Conservation (phyloP, 345 rosid species). For the Arabis alpina region DNA sequence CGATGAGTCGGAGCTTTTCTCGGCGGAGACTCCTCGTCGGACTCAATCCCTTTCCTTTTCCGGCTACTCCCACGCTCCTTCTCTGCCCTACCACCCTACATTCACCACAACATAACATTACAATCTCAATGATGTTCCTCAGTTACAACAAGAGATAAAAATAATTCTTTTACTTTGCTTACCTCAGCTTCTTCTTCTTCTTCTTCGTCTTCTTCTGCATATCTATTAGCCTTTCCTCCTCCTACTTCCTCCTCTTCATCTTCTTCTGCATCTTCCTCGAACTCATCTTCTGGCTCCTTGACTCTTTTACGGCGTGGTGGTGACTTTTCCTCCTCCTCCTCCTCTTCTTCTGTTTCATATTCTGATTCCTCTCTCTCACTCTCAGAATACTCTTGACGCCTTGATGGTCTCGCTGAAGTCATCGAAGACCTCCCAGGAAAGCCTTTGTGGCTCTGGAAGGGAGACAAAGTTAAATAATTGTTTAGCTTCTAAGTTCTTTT, state of each 20-base stretch:
- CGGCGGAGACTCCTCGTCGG: conserved; percentile 88
- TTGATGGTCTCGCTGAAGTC: conserved; percentile 55
- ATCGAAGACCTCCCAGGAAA: conserved; percentile 63
- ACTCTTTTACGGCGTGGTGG: conserved; percentile 53
- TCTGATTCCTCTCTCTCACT: conserved; percentile 96
- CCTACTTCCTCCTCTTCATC: conserved; percentile 56
- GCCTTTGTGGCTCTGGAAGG: conserved; percentile 69
- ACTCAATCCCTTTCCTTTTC: conserved; percentile 81
- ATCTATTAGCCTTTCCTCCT: conserved; percentile 55
- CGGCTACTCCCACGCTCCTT: conserved; percentile 57
- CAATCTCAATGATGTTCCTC: conserved; percentile 18
- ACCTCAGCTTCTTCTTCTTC: conserved; percentile 62
- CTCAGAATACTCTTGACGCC: conserved; percentile 82
- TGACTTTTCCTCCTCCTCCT: conserved; percentile 68
- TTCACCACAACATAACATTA: conserved; percentile 17
- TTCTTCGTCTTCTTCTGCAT: conserved; percentile 77
- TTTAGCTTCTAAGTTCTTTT: not conserved
- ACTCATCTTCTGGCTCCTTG: conserved; percentile 79
- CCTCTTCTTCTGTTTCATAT: conserved; percentile 90
- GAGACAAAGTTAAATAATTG: conserved; percentile 3
- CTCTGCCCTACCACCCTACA: conserved; percentile 65
- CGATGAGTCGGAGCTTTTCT: conserved; percentile 77
- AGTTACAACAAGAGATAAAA: not conserved
- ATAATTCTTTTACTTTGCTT: conserved; percentile 20
- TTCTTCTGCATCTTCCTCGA: conserved; percentile 85